Percentiles rank a stretch among this genome's conserved stretches.
phyloP scores from a whole-genome alignment of 768 basidiomycete genomes.

The Collybia mongolica region DNA sequence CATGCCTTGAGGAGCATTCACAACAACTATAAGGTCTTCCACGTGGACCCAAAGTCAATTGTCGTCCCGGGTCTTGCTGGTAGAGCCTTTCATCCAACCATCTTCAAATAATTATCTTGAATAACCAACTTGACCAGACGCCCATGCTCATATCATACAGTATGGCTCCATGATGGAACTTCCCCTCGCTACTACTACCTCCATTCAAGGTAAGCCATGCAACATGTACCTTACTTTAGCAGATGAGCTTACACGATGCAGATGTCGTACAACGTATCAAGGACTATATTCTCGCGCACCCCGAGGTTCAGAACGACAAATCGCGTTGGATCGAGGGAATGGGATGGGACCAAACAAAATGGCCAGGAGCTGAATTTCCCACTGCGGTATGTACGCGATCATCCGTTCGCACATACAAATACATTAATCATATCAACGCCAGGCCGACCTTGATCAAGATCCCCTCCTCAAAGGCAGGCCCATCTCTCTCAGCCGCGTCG shows the following conservation, averaged over 20 bases:
- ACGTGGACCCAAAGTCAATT: slow-evolving; percentile 31
- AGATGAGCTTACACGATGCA: slow-evolving; percentile 19
- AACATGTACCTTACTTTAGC: not conserved
- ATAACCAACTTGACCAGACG: slow-evolving; percentile 41
- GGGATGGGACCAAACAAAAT: slow-evolving; percentile 94
- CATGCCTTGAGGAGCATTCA: slow-evolving; percentile 5
- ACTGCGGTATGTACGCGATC: slow-evolving; percentile 49
- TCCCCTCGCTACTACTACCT: slow-evolving; percentile 54
- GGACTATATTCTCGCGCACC: slow-evolving; percentile 53
- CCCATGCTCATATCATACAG: slow-evolving; percentile 75
- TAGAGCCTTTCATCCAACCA: slow-evolving; percentile 19
- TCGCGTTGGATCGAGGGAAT: slow-evolving; percentile 77
- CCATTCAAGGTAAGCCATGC: slow-evolving; percentile 50
- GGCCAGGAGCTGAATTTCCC: slow-evolving; percentile 65
- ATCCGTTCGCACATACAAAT: not conserved
- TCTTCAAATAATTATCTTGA: not conserved
- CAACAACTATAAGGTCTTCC: slow-evolving; percentile 8
- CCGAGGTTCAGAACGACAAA: slow-evolving; percentile 51
- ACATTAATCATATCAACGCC: not conserved
- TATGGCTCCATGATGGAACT: slow-evolving; percentile 75
- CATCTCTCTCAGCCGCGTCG: slow-evolving; percentile 75
- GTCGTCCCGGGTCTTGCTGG: slow-evolving; percentile 77
- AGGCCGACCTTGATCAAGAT: slow-evolving; percentile 77
- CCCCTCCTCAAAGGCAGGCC: slow-evolving; percentile 64
- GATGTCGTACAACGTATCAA: slow-evolving; percentile 67